Evolutionary conservation across 345 rosid species (phyloP).

Genomic region (Brassica nigra): DNA sequence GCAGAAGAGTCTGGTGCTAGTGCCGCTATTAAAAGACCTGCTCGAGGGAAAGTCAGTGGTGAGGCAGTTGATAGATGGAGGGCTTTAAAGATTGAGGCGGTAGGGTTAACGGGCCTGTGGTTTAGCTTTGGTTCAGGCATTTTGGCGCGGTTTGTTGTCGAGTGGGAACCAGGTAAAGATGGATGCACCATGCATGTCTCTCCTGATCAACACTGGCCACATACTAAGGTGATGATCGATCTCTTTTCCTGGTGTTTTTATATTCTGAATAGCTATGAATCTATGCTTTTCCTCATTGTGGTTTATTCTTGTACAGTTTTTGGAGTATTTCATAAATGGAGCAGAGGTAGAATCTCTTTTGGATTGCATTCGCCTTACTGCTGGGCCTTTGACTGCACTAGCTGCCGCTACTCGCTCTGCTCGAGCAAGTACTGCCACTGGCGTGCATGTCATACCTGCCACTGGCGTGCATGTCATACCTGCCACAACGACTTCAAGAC

Average conservation of each 20-base stretch:
- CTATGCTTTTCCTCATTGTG: conserved; percentile 4
- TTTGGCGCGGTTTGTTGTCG: conserved; percentile 95
- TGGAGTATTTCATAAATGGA: conserved; percentile 95
- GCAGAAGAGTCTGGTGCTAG: conserved; percentile 58
- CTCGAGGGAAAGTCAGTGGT: conserved; percentile 61
- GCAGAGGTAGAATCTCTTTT: conserved; percentile 91
- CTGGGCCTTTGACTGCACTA: conserved; percentile 94
- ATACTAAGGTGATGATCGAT: conserved; percentile 65
- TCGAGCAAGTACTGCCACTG: conserved; percentile 79
- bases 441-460: conserved; percentile 60
- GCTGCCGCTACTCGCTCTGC: conserved; percentile 99
- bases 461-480: conserved; percentile 61
- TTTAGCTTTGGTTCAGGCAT: conserved; percentile 91
- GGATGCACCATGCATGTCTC: conserved; percentile 99
- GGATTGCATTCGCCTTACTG: conserved; percentile 98
- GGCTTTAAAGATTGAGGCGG: conserved; percentile 94
- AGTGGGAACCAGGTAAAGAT: conserved; percentile 97
- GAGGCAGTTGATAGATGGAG: conserved; percentile 83
- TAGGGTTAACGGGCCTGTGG: conserved; percentile 94
- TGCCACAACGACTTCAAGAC: conserved; percentile 60
- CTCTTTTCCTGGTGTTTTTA: too few relatives aligned
- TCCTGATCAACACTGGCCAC: conserved; percentile 99
- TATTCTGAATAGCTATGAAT: neutral
- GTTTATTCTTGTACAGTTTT: conserved; percentile 52
- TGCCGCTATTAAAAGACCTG: conserved; percentile 53